phyloP scores from a whole-genome alignment of 768 basidiomycete species.

The Exidia glandulosa region DNA sequence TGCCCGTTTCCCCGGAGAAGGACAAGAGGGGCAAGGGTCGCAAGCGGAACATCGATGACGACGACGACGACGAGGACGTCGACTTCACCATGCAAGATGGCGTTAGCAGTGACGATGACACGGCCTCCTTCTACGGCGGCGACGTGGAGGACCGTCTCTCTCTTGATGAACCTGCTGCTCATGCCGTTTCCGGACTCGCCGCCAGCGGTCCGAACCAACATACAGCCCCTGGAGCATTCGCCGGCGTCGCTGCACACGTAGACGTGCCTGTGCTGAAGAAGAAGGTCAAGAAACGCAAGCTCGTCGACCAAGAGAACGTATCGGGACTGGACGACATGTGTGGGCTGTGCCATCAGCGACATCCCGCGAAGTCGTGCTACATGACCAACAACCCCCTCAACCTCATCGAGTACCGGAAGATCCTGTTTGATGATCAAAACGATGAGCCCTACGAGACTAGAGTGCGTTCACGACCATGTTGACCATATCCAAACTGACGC shows the following conservation, averaged over 20 bases:
- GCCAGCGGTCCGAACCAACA: not conserved
- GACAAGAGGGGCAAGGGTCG: constrained; percentile 11
- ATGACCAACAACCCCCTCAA: constrained; percentile 60
- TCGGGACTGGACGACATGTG: constrained; percentile 24
- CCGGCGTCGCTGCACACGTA: not conserved
- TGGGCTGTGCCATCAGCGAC: constrained; percentile 48
- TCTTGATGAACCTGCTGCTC: not conserved
- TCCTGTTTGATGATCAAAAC: constrained; percentile 50
- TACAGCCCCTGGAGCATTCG: not conserved
- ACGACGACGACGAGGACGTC: constrained; percentile 14
- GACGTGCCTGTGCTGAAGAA: not conserved
- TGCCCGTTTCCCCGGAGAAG: constrained; percentile 28
- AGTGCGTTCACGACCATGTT: constrained; percentile 26
- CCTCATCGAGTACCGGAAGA: constrained; percentile 56
- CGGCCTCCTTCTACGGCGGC: not conserved
- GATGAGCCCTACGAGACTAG: constrained; percentile 58
- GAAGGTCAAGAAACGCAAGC: not conserved
- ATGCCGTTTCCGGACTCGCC: not conserved
- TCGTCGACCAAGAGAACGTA: not conserved
- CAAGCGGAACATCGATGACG: constrained; percentile 19
- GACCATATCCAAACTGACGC: constrained; percentile 4
- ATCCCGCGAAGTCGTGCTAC: constrained; percentile 40
- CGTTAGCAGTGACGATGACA: not conserved
- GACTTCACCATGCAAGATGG: constrained; percentile 2
- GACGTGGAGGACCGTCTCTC: constrained; percentile 5